Percentiles rank a stretch among this genome's conserved stretches.
Evolutionary conservation across 1,284 basidiomycete genomes (phyloP).

Genomic region (Trametes sp.): DNA sequence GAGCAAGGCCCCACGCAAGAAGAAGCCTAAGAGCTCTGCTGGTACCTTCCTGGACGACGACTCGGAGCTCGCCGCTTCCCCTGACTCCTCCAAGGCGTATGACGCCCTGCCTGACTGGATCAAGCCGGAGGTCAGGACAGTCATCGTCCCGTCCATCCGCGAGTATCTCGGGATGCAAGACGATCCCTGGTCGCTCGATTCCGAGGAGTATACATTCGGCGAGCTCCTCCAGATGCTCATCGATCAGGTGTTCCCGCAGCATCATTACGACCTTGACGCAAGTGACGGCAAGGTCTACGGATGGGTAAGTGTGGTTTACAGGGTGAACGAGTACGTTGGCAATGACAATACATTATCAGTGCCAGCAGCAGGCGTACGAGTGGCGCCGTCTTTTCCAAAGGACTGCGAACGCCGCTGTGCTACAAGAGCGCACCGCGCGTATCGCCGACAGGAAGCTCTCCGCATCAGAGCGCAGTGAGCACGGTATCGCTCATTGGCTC

Average conservation of each 20-base stretch:
- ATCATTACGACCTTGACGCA: background rate
- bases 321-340: background rate
- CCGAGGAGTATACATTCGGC: background rate
- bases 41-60: background rate
- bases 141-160: background rate
- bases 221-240: background rate
- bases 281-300: background rate
- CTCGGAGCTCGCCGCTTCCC: too few species aligned
- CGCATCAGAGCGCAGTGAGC: background rate
- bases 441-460: background rate
- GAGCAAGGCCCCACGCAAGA: background rate
- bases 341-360: too few species aligned
- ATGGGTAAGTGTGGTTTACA: background rate
- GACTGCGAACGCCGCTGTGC: background rate
- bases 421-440: background rate
- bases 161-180: background rate
- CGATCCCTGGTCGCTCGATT: background rate
- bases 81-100: background rate
- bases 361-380: slow-evolving; percentile 5
- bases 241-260: background rate
- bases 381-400: background rate
- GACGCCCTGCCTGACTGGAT: background rate
- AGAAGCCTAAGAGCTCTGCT: background rate
- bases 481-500: background rate
- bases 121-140: background rate